Percentiles rank a stretch among this genome's conserved stretches.
Conservation (phyloP, 2,329 filamentous ascomycete genomes). For the Cladosporium velox region DNA sequence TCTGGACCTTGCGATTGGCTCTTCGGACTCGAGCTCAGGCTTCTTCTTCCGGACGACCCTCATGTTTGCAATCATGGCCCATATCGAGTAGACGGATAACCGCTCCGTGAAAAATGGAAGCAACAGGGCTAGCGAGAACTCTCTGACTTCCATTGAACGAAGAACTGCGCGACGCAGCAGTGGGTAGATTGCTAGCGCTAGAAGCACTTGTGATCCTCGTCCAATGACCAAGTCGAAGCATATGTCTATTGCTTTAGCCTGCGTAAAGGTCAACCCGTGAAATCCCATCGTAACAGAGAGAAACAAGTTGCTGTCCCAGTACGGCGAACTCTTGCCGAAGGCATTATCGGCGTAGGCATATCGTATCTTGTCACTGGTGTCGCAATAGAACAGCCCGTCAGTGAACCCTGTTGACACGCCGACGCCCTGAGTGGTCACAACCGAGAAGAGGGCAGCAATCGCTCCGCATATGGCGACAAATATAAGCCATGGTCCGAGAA, state of each 20-base stretch:
- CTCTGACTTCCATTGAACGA: conserved; percentile 7
- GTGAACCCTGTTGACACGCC: not conserved
- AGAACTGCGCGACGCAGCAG: not conserved
- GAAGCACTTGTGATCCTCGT: not conserved
- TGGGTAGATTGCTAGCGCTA: not conserved
- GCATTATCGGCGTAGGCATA: not conserved
- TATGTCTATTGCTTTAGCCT: not conserved
- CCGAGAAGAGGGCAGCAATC: not conserved
- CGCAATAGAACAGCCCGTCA: not conserved
- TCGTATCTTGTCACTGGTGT: not conserved
- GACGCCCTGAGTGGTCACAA: not conserved
- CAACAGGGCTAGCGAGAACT: conserved; percentile 1
- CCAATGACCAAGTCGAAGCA: not conserved
- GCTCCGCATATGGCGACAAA: not conserved
- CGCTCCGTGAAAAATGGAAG: conserved; percentile 3
- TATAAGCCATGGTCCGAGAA: conserved; percentile 8
- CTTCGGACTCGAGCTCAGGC: not conserved
- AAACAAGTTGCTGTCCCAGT: conserved; percentile 21
- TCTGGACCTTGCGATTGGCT: not conserved
- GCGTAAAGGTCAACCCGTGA: conserved; percentile 2
- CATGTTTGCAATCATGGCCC: conserved; percentile 1
- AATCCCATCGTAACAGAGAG: conserved; percentile 24
- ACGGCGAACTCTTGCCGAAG: not conserved
- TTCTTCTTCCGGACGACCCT: not conserved
- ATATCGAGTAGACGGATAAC: not conserved